phyloP scores from a whole-genome alignment of 73 alveolate genomes.

The Paraurostyla sp. region DNA sequence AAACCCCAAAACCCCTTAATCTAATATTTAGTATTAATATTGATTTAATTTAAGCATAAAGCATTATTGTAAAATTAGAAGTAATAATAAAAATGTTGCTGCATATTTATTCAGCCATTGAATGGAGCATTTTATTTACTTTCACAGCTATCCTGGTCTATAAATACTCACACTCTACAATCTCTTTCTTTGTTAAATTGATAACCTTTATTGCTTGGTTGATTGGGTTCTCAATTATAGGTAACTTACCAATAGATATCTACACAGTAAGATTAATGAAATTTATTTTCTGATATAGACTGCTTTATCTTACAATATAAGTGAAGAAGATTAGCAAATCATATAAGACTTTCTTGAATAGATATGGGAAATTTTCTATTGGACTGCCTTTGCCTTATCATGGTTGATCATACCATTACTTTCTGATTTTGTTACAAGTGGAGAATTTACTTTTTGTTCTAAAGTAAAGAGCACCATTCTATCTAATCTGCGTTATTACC shows the following conservation, averaged over 20 bases:
- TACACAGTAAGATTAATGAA: conserved; percentile 32
- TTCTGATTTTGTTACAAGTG: conserved; percentile 60
- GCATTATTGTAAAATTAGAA: no score
- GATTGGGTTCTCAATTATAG: conserved; percentile 72
- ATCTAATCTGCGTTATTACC: neutral
- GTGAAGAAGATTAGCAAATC: neutral
- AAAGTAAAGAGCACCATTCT: neutral
- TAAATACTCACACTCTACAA: conserved; percentile 1
- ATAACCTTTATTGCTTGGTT: conserved; percentile 58
- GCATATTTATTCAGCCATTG: neutral
- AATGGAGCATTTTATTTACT: neutral
- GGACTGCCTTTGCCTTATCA: conserved; percentile 61
- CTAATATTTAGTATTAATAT: neutral
- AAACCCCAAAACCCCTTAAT: conserved; percentile 12
- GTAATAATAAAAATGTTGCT: neutral
- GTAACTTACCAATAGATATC: conserved; percentile 64
- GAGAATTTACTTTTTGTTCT: conserved; percentile 71
- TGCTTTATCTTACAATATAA: no score
- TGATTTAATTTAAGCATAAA: no score
- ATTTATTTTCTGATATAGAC: no score
- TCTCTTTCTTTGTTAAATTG: neutral
- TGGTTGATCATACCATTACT: conserved; percentile 62
- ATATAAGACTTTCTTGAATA: conserved; percentile 6
- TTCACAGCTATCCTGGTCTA: neutral
- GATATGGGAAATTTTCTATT: conserved; percentile 59